Conservation (phyloP, 371 early-diverging fungal genomes). For the Mucor lusitanicus region DNA sequence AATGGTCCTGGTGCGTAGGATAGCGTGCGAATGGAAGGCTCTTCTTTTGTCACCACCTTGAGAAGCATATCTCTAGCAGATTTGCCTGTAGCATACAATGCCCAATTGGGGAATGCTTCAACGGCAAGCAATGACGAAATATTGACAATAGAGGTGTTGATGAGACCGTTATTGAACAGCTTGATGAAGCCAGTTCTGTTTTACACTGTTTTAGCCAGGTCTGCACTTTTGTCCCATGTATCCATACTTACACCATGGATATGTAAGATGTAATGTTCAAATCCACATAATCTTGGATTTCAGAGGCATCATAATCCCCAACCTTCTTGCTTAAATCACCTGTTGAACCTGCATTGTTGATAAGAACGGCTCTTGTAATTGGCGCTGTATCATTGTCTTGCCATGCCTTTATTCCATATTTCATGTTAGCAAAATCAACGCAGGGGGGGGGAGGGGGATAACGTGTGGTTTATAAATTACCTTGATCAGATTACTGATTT, state of each 20-base stretch:
- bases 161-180: constrained; percentile 11
- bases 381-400: constrained; percentile 20
- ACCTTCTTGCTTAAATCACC: constrained; percentile 72
- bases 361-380: constrained; percentile 55
- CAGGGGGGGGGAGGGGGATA: too few relatives aligned
- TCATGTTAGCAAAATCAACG: not conserved
- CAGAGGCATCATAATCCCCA: constrained; percentile 51
- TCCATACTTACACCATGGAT: constrained; percentile 47
- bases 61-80: constrained; percentile 87
- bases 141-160: constrained; percentile 66
- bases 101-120: constrained; percentile 78
- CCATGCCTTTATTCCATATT: constrained; percentile 7
- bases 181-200: constrained; percentile 32
- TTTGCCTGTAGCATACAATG: constrained; percentile 85
- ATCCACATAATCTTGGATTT: constrained; percentile 54
- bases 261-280: constrained; percentile 62
- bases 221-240: not conserved
- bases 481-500: constrained; percentile 12
- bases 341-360: constrained; percentile 86
- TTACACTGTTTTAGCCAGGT: not conserved
- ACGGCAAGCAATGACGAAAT: constrained; percentile 87
- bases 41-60: constrained; percentile 69
- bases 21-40: constrained; percentile 58
- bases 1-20: constrained; percentile 94
- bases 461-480: too few relatives aligned